Evolutionary conservation across 2,329 filamentous ascomycete species (phyloP).

Genomic region (Fusarium euwallaceae): DNA sequence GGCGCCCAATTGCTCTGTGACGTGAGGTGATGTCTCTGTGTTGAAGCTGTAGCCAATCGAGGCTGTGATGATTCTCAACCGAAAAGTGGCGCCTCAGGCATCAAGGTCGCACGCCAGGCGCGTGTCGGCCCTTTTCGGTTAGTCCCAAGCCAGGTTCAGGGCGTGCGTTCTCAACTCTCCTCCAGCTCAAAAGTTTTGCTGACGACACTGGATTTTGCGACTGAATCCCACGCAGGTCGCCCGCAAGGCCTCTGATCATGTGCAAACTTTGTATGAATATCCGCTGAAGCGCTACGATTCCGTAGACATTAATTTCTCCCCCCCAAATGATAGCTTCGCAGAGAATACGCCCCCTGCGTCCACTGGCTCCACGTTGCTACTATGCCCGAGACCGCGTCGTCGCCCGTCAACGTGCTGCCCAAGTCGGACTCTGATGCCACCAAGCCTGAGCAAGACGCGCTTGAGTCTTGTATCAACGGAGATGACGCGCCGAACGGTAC

Average conservation of each 20-base stretch:
- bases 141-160: constrained; percentile 39
- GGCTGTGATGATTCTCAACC: constrained; percentile 50
- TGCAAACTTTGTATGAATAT: constrained; percentile 63
- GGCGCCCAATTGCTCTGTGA: constrained; percentile 55
- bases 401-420: constrained; percentile 59
- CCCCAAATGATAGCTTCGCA: constrained; percentile 70
- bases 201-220: constrained; percentile 58
- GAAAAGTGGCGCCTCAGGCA: constrained; percentile 52
- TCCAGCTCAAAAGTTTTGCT: constrained; percentile 63
- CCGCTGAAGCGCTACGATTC: constrained; percentile 61
- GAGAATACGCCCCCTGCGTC: constrained; percentile 65
- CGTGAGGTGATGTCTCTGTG: constrained; percentile 47
- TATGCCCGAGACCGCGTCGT: constrained; percentile 75
- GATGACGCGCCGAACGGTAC: constrained; percentile 37
- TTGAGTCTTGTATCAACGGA: constrained; percentile 25
- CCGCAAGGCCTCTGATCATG: constrained; percentile 66
- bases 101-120: constrained; percentile 34
- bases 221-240: constrained; percentile 61
- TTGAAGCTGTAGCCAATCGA: constrained; percentile 50
- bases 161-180: constrained; percentile 48
- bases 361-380: constrained; percentile 60
- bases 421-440: constrained; percentile 47
- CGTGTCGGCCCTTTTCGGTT: constrained; percentile 46
- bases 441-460: constrained; percentile 45
- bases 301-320: constrained; percentile 68